phyloP scores from a whole-genome alignment of 2,329 filamentous ascomycete species.

The Allantophomopsis cytisporea region DNA sequence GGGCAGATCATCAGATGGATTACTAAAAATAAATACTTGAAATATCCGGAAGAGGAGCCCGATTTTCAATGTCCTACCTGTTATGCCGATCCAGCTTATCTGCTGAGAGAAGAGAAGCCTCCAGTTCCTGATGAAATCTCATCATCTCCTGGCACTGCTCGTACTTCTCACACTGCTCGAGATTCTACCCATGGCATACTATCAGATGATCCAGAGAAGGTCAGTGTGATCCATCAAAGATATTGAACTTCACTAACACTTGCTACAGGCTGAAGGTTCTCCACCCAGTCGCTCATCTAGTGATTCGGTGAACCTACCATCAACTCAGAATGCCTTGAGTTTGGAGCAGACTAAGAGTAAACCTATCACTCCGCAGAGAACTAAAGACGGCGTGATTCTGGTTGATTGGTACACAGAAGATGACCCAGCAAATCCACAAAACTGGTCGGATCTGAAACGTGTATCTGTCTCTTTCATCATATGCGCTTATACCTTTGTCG shows the following conservation, averaged over 20 bases:
- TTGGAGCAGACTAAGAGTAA: constrained; percentile 24
- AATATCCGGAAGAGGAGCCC: constrained; percentile 44
- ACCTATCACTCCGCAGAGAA: constrained; percentile 31
- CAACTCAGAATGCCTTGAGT: constrained; percentile 14
- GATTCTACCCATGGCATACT: too few species aligned
- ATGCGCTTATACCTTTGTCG: constrained; percentile 44
- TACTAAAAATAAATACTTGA: constrained; percentile 35
- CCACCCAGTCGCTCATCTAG: too few species aligned
- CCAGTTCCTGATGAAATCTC: too few species aligned
- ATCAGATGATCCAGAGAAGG: too few species aligned
- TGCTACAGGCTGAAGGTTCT: too few species aligned
- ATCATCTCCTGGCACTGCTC: too few species aligned
- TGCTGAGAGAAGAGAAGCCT: too few species aligned
- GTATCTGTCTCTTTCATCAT: constrained; percentile 27
- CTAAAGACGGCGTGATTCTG: constrained; percentile 33
- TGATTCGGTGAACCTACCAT: too few species aligned
- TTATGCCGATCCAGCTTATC: too few species aligned
- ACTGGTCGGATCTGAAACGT: constrained; percentile 33
- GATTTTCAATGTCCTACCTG: constrained; percentile 34
- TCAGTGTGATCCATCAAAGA: too few species aligned
- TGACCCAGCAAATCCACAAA: constrained; percentile 39
- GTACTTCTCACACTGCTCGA: too few species aligned
- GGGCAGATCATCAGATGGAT: constrained; percentile 43
- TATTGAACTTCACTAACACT: too few species aligned
- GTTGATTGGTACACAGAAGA: constrained; percentile 42